Evolutionary conservation across 169 alveolate genomes (phyloP).

Genomic region (Plasmodium vivax): DNA sequence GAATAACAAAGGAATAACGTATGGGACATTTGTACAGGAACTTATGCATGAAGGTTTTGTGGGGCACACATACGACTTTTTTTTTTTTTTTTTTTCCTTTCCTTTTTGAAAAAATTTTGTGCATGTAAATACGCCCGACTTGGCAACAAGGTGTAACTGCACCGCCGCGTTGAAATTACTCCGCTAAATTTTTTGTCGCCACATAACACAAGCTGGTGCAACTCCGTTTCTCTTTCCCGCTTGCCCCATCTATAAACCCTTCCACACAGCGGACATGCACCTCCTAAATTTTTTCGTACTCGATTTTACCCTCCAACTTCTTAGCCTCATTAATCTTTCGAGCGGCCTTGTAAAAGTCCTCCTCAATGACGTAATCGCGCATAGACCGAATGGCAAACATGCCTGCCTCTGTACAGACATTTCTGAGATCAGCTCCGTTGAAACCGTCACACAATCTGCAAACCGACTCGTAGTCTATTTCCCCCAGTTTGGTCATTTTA

Average conservation of each 20-base stretch:
- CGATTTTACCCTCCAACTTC: constrained; percentile 96
- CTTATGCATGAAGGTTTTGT: neutral
- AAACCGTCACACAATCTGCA: constrained; percentile 97
- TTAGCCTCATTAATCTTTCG: constrained; percentile 96
- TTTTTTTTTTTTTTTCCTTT: neutral
- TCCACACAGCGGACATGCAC: neutral
- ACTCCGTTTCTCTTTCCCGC: neutral
- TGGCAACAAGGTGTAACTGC: neutral
- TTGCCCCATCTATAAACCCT: neutral
- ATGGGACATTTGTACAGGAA: neutral
- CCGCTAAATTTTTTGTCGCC: neutral
- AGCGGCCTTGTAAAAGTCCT: constrained; percentile 98
- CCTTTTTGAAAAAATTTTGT: neutral
- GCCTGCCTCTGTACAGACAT: constrained; percentile 99
- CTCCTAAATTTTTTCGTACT: constrained; percentile 89
- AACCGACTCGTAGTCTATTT: constrained; percentile 94
- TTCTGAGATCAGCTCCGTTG: constrained; percentile 99
- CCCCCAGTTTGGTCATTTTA: constrained; percentile 96
- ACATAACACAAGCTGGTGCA: neutral
- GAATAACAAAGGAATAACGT: neutral
- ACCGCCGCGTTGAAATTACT: neutral
- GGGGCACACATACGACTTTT: neutral
- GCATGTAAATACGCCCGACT: neutral
- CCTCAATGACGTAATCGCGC: constrained; percentile 98
- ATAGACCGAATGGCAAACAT: constrained; percentile 96